Evolutionary conservation across 176 grass and related monocot species (phyloP).

Genomic region (Triticum dicoccoides): DNA sequence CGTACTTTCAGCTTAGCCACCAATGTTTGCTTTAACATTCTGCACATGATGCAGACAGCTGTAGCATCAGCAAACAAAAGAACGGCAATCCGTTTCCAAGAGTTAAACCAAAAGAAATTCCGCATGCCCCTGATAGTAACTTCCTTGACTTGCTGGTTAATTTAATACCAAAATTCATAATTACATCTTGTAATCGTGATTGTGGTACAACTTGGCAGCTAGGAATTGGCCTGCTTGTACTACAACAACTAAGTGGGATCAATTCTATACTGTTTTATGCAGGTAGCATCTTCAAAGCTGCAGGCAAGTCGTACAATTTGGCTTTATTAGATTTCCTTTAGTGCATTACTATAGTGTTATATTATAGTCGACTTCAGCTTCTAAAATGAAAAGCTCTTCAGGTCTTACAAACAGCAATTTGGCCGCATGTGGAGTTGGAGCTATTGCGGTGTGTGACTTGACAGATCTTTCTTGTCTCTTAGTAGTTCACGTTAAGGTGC

Average conservation of each 20-base stretch:
- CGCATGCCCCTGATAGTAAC: conserved; percentile 70
- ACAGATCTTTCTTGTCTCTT: neutral
- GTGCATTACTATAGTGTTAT: neutral
- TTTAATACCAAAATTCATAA: neutral
- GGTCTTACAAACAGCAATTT: conserved; percentile 80
- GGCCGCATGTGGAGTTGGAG: conserved; percentile 86
- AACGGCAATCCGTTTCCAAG: conserved; percentile 70
- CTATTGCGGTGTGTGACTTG: conserved; percentile 65
- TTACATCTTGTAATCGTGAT: neutral
- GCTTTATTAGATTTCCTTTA: neutral
- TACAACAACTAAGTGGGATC: conserved; percentile 91
- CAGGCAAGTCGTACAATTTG: conserved; percentile 41
- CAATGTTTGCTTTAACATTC: neutral
- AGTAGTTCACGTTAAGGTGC: conserved; percentile 15
- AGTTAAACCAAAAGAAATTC: conserved; percentile 89
- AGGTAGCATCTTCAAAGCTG: conserved; percentile 86
- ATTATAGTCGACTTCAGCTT: neutral
- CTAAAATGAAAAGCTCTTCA: conserved; percentile 43
- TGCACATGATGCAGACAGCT: conserved; percentile 59
- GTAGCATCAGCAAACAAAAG: conserved; percentile 69
- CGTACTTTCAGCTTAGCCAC: neutral
- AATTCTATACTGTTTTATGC: conserved; percentile 89
- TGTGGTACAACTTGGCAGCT: conserved; percentile 39
- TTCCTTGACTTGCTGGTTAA: neutral
- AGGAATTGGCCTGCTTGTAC: conserved; percentile 82